Evolutionary conservation across 768 basidiomycete species (phyloP).

Genomic region (Rhodotorula toruloides): DNA sequence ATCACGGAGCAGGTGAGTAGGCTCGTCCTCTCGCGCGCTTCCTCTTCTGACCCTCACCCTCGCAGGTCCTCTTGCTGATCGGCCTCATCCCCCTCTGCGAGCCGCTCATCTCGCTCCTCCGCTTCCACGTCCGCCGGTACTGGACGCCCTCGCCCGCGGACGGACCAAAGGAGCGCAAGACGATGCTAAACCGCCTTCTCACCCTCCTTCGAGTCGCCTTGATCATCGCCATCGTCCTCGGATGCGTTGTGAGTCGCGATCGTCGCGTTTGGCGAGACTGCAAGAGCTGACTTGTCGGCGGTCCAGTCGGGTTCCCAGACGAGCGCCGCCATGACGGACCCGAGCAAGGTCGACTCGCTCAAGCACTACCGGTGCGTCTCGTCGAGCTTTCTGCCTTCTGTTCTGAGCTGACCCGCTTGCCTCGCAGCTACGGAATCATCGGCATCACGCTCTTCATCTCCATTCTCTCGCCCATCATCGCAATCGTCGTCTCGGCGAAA

Average conservation of each 20-base stretch:
- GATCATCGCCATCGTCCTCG: conserved; percentile 7
- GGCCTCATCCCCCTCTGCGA: background rate
- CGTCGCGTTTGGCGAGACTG: background rate
- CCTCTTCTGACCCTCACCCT: background rate
- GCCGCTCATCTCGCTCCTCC: background rate
- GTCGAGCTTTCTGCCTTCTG: background rate
- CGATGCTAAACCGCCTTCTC: background rate
- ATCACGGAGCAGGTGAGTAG: conserved; percentile 15
- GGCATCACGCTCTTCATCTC: background rate
- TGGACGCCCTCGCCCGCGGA: background rate
- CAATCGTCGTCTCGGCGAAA: background rate
- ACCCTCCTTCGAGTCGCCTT: background rate
- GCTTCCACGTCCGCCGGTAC: background rate
- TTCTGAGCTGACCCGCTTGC: too few species aligned
- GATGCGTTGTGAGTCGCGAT: conserved; percentile 1
- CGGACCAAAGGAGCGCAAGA: background rate
- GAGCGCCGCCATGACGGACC: background rate
- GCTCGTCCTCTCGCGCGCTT: background rate
- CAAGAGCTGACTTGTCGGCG: background rate
- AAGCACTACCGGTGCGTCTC: background rate
- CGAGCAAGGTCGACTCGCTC: background rate
- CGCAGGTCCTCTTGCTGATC: conserved; percentile 9
- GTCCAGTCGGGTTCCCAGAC: background rate
- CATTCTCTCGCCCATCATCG: background rate
- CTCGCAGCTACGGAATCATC: background rate